Evolutionary conservation across 176 grass and related monocot species (phyloP), one percentile per base, ranked within the genome.

Genomic region (Oryza australiensis): DNA sequence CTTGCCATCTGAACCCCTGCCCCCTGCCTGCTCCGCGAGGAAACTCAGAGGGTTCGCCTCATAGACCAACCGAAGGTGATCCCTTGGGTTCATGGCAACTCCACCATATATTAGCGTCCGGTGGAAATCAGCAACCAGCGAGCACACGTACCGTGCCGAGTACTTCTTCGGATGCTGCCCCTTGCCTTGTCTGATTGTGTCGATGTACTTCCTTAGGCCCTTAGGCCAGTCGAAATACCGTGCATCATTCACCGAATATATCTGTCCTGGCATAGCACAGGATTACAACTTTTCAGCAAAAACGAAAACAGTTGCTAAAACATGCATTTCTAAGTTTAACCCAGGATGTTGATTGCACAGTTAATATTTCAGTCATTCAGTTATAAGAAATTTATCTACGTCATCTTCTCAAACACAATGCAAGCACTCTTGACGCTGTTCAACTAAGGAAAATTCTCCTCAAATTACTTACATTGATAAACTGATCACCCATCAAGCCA

Each of bases 231-330:
- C 91, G 13, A 99, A 99, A 73, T 95, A 99, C 3, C 93, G 76
- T 4, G 93, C 96, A 28, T 99, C 96, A 83, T 95, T 95, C 65
- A 99, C 96, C 1, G 93, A 99, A 79, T 95, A 95, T 93, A 95
- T 95, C 77, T 99, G 93, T 70, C 96, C 92, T 93, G 95, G 37
- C 85, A 83, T 48, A 41, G 41, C n/a, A 30, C 72, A 18, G 18
- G 82, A 46, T 65, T 73, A 6, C 60, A 67, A 18, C 40, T 18
- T 81, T 72, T 86, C 22, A 86, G 88, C 23, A 45, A 59, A 72
- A 1, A 28, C 45, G 76, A 72, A 87, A 64, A 30, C 3, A 29
- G 26, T 12, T 28, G 33, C n/a, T 59, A 81, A 24, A 76, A 28
- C 29, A 65, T 70, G 64, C 3, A 72, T 71, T 71, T 55, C 24